Evolutionary conservation across 2,329 filamentous ascomycete genomes (phyloP), one percentile per base, ranked within the genome.

Genomic region (Mollisiaceae sp.): DNA sequence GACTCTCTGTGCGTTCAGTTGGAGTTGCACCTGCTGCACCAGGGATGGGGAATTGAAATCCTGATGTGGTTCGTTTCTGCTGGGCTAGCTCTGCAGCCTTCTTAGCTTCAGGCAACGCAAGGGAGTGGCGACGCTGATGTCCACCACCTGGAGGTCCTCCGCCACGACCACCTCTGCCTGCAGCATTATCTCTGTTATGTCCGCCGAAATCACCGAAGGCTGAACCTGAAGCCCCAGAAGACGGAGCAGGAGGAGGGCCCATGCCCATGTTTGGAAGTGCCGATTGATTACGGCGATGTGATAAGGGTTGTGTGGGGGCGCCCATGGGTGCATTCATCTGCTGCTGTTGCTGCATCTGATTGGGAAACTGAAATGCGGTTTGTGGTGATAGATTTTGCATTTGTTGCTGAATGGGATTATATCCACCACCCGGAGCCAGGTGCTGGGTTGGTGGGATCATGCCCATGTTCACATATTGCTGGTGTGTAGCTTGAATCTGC

Each of bases 221-320:
- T 15, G 50, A 85, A 64, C 92, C 93, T 64, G 94, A 91, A 60
- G 94, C 89, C 70, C 89, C 90, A 41, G 94, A 93, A 27, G 95
- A 96, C 20, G 95, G 97, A 68, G 95, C 95, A 64, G 95, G 94
- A 66, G 94, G 91, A 38, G 89, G 91, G 27, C 92, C 93, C 88
- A 97, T 91, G 68, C 90, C 88, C 86, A 97, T 93, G 75, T 93
- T 95, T 59, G 95, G 94, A 72, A 98, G 86, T 77, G 94, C 94
- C 77, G 95, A 98, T 81, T 97, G 94, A 84, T 98, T 98, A 82
- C 95, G 93, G 79, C 95, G 93, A 85, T 99, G 95, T 79, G 93
- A 89, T 73, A 89, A 83, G 70, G 91, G 89, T 78, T 95, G 93
- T 68, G 86, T 89, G 52, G 92, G 90, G 69, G 91, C 83, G 73